Conservation (phyloP, 164 flowering plant genomes). For the Tetrastigma voinierianum region DNA sequence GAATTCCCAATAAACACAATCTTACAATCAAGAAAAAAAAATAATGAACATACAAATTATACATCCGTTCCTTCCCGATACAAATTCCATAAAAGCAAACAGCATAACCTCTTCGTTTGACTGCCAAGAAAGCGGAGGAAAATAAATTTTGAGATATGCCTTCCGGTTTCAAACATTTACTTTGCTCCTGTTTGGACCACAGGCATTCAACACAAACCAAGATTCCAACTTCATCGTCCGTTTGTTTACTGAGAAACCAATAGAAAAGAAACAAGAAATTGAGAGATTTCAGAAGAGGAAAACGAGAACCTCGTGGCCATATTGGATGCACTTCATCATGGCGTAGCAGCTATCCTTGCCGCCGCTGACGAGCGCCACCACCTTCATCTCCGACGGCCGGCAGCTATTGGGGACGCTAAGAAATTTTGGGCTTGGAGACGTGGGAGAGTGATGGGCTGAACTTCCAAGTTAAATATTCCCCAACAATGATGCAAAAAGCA, state of each 20-base stretch:
- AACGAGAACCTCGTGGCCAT: slow-evolving; percentile 71
- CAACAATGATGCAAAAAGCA: too few species aligned
- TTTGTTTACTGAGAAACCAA: background rate
- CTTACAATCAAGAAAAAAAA: background rate
- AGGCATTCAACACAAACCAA: background rate
- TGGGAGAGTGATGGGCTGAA: background rate
- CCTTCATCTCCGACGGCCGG: slow-evolving; percentile 54
- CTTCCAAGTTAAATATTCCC: background rate
- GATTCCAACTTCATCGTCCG: background rate
- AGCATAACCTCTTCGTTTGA: background rate
- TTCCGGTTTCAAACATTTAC: too few species aligned
- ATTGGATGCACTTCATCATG: slow-evolving; percentile 84
- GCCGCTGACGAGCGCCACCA: slow-evolving; percentile 90
- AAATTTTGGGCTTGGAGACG: background rate
- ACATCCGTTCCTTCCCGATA: background rate
- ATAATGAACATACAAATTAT: background rate
- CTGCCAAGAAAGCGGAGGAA: background rate
- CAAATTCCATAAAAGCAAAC: background rate
- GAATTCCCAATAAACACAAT: background rate
- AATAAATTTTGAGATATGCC: background rate
- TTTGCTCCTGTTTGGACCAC: too few species aligned
- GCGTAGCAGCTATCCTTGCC: slow-evolving; percentile 98
- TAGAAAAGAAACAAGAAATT: background rate
- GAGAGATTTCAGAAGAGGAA: background rate
- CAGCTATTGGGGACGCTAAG: too few species aligned